Evolutionary conservation across 75 land plant species (phyloP).

Genomic region (Cryptomeria japonica): DNA sequence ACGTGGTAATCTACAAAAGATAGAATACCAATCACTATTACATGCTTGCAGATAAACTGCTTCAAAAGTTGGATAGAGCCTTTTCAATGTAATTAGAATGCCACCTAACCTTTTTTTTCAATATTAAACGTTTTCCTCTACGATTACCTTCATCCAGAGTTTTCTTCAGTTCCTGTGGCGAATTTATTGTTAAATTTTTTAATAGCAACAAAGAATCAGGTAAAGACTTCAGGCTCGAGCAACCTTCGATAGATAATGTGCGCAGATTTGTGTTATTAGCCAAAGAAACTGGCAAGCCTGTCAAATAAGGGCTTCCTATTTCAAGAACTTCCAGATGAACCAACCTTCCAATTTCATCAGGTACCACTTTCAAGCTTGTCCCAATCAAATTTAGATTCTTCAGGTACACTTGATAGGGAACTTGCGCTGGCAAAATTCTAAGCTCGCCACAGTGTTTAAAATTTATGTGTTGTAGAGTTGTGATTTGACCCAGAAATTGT

Average conservation of each 20-base stretch:
- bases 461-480: background rate
- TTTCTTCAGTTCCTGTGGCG: too few species aligned
- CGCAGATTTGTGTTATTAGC: background rate
- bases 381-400: background rate
- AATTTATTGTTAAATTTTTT: background rate
- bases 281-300: background rate
- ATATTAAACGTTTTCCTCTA: too few species aligned
- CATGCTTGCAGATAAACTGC: too few species aligned
- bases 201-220: background rate
- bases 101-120: too few species aligned
- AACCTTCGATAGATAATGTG: background rate
- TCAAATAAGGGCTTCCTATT: background rate
- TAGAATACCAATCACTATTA: too few species aligned
- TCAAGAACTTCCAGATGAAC: background rate
- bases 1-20: too few species aligned
- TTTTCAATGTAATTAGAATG: too few species aligned
- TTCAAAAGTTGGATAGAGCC: too few species aligned
- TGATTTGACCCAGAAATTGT: background rate
- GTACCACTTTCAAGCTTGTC: background rate
- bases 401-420: background rate
- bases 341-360: background rate
- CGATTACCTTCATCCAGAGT: too few species aligned
- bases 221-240: background rate
- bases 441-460: background rate
- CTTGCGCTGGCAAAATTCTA: background rate